Conservation (phyloP, 2,329 filamentous ascomycete species). For the Pseudocercospora macadamiae region DNA sequence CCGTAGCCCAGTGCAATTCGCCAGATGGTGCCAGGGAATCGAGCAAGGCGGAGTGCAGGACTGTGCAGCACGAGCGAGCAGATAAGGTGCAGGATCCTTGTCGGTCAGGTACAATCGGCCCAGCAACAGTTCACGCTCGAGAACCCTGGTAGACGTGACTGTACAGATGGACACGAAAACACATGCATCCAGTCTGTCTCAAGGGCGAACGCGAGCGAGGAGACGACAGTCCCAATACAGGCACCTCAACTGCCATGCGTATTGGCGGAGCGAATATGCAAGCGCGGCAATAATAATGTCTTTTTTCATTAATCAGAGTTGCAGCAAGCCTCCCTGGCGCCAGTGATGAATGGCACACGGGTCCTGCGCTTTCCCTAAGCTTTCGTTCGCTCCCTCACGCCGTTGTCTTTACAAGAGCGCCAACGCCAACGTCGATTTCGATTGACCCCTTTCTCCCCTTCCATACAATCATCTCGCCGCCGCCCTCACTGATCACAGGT, state of each 20-base stretch:
- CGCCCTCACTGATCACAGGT: not conserved
- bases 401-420: not conserved
- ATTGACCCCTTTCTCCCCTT: not conserved
- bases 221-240: not conserved
- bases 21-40: not conserved
- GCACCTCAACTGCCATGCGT: too few species aligned
- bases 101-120: constrained; percentile 2
- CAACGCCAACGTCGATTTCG: not conserved
- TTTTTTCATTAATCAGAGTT: constrained; percentile 1
- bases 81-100: not conserved
- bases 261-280: too few species aligned
- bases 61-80: not conserved
- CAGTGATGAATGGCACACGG: not conserved
- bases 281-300: not conserved
- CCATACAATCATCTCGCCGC: not conserved
- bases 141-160: not conserved
- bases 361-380: too few species aligned
- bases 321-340: not conserved
- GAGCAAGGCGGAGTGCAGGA: not conserved
- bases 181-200: not conserved
- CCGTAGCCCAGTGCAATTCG: too few species aligned
- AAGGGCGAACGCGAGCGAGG: not conserved
- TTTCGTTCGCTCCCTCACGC: not conserved
- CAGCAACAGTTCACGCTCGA: not conserved
- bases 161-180: not conserved